Base-by-base conservation (phyloP, 768 basidiomycete species). In the Macrolepiota albuminosa region DNA sequence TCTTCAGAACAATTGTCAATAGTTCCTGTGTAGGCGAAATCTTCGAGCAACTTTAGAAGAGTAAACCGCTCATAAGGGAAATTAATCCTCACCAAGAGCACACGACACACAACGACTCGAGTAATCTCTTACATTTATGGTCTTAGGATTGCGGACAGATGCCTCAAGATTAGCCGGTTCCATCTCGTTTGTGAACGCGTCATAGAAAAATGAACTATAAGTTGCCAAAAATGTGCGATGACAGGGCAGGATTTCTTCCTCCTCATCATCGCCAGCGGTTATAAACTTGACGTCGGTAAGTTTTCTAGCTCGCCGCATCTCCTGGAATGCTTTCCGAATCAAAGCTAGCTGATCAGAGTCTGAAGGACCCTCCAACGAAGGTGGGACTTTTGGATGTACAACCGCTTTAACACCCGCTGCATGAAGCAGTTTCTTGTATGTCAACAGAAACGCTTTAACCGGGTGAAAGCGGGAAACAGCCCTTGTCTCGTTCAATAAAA, bases 181-280 rank as follows among this genome's bases (percentile, higher is more conserved):
- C 51, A 69, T 71, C 6, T 55, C 62, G 24, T 63, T 70, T 14
- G 63, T 68, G 58, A 78, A 75, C 18, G 63, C 54, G 50, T 70
- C 63, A 16, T 61, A 56, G 61, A 79, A 76, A 59, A 73, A 65
- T 14, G 68, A 64, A 62, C 71, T 72, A 37, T 62, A 70, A 4
- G 72, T 74, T 16, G 73, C 72, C 37, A 82, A 65, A 58, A 77
- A 76, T 3, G 69, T 59, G 5, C 76, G 74, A 63, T 81, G 81
- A 1, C 76, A 79, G 4, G 67, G 66, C n/a, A 78, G 66, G 4
- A 57, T 63, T 18, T 59, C 63, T 7, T 50, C 65, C 8, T 68
- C 66, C 33, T 13, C 53, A 40, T 33, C 36, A 29, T 53, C 50
- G 11, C 68, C 65, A 6, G 58, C 63, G 1, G 72, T 61, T 26